Percentiles rank a stretch among this genome's conserved stretches.
These are phyloP conservation scores for Calonectria crousiana DNA, from an alignment of 2,329 filamentous ascomycete species.

Conservation along the genomic window DNA sequence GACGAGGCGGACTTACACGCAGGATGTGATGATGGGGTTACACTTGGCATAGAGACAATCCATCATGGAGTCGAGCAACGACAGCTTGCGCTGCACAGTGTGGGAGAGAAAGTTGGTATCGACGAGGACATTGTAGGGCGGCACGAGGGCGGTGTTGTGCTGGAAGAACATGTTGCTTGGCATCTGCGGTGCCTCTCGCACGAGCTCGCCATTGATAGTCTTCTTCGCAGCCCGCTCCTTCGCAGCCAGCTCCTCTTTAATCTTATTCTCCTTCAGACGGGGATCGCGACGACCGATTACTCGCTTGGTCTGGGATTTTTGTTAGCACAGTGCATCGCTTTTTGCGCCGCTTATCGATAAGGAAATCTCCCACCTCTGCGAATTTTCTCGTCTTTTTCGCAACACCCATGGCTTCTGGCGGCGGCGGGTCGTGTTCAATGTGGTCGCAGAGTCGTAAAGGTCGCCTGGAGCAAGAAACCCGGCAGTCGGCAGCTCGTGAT, in stretches of 20 bases:
- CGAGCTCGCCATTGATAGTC: slow-evolving; percentile 69
- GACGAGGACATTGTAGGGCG: slow-evolving; percentile 75
- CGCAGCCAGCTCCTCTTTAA: slow-evolving; percentile 70
- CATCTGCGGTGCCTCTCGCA: slow-evolving; percentile 85
- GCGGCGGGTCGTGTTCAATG: not conserved
- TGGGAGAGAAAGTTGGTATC: slow-evolving; percentile 94
- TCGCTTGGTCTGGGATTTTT: slow-evolving; percentile 76
- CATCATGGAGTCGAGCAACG: slow-evolving; percentile 90
- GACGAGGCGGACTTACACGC: slow-evolving; percentile 57
- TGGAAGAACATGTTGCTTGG: slow-evolving; percentile 89
- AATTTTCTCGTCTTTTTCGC: slow-evolving; percentile 95
- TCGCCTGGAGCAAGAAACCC: not conserved
- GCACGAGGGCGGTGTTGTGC: slow-evolving; percentile 87
- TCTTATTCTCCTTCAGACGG: slow-evolving; percentile 83
- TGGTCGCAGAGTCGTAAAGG: not conserved
- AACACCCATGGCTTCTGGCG: slow-evolving; percentile 76
- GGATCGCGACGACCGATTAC: slow-evolving; percentile 86
- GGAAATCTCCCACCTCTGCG: slow-evolving; percentile 65
- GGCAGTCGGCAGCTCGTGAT: not conserved
- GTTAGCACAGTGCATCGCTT: slow-evolving; percentile 32
- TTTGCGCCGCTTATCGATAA: slow-evolving; percentile 48
- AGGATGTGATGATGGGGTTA: slow-evolving; percentile 83
- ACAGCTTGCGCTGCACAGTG: slow-evolving; percentile 91
- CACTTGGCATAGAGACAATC: slow-evolving; percentile 94
- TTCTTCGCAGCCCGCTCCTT: slow-evolving; percentile 70